Evolutionary conservation across 257 asterid species (phyloP), one percentile per base, ranked within the genome.

Genomic region (Voacanga thouarsii): DNA sequence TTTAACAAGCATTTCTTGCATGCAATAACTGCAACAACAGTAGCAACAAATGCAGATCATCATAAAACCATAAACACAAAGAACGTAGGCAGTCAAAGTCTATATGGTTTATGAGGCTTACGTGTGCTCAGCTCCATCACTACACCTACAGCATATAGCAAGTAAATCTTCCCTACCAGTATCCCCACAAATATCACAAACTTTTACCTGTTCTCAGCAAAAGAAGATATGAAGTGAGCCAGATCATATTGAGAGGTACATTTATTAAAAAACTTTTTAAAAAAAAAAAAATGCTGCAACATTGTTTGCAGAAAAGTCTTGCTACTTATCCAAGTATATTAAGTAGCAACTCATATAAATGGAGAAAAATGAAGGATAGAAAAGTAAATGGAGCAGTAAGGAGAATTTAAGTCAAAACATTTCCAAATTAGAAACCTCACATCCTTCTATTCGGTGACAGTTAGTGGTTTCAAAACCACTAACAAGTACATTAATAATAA

Each of bases 61-160:
- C 74, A 68, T 69, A 69, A 79, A 75, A 77, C 68, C 73, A 83
- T 47, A 69, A 61, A 50, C 41, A 33, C 56, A 39, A 44, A n/a
- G 57, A 68, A 68, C 4, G 18, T 0, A 68, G 50, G 72, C 39
- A 66, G 6, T 2, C 53, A 41, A n/a, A 43, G 18, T 19, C 26
- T 5, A 65, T 65, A 55, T 55, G 5, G 24, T 18, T 19, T 7
- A 55, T 19, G 53, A 41, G 69, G 67, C 97, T 87, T 88, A 96
- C 99, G 94, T 91, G 82, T 96, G 99, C 81, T 96, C 99, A 24
- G 98, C 98, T 47, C 99, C 98, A 88, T 92, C 98, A 83, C 85
- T 86, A 81, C 99, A 96, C 85, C 85, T 84, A 82, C 89, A 85
- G 82, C 99, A 96, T 79, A 89, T 84, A 80, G 98, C 97, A 81